Evolutionary conservation across 352 stramenopile species (phyloP), one percentile per base, ranked within the genome.

Genomic region (Phytophthora megakarya): DNA sequence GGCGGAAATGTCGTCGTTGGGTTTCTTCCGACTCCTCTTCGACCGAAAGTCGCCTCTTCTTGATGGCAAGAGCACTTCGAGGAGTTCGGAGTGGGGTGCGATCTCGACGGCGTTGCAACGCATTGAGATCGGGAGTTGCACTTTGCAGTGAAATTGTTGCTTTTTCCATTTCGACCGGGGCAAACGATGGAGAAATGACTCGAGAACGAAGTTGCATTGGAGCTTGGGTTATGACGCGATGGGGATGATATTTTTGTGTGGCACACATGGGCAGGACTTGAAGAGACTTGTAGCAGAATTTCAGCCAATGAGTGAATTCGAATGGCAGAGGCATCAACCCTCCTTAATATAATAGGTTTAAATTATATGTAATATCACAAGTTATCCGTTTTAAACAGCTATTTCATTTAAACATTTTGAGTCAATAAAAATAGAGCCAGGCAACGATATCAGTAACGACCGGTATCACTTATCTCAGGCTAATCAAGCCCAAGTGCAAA

Each of bases 191-290:
- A 21, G 30, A 26, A 18, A 53, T 19, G 18, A 38, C 32, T n/a
- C 48, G 62, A 4, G 62, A 61, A 18, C 62, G 62, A 30, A 70
- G 62, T 21, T 65, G 62, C 62, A 70, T 70, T n/a, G 44, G 0
- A 40, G 50, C 7, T 53, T 28, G 10, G 23, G 9, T n/a, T n/a
- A 38, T 23, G 35, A 56, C 35, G 30, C 6, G 28, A 47, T 15
- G 47, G 26, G 15, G 19, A 52, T 61, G 55, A 66, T 61, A 52
- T 44, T 33, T 44, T n/a, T n/a, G n/a, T n/a, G n/a, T n/a, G n/a
- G n/a, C n/a, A n/a, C n/a, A n/a, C n/a, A n/a, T n/a, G n/a, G n/a
- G n/a, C n/a, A n/a, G n/a, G n/a, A n/a, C n/a, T n/a, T n/a, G n/a
- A n/a, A n/a, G n/a, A n/a, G n/a, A 49, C n/a, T 30, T 49, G 44